phyloP scores from a whole-genome alignment of 1,284 basidiomycete species.

The Fistulinella cinereoalba region DNA sequence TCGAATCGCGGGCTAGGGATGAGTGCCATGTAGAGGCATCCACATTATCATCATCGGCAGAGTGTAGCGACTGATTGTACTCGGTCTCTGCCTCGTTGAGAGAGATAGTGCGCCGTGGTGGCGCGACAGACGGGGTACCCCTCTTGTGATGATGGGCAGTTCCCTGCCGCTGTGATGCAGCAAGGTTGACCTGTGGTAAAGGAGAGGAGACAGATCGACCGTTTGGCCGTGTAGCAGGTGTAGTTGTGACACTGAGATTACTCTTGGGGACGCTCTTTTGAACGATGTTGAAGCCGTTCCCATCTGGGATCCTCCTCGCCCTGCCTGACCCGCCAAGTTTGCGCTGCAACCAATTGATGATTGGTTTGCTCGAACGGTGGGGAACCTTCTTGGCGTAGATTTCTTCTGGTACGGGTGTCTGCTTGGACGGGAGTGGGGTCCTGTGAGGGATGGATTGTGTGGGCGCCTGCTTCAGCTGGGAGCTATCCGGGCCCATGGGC shows the following conservation, averaged over 20 bases:
- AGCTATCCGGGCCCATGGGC: conserved; percentile 3
- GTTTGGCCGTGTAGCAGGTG: conserved; percentile 28
- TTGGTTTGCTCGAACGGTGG: conserved; percentile 74
- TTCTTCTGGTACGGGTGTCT: conserved; percentile 34
- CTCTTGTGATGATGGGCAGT: conserved; percentile 23
- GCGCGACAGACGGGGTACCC: conserved; percentile 35
- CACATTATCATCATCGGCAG: conserved; percentile 43
- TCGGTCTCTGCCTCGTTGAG: conserved; percentile 50
- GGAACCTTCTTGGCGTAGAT: conserved; percentile 50
- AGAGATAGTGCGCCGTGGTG: conserved; percentile 59
- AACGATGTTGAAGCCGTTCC: conserved; percentile 11
- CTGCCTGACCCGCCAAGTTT: conserved; percentile 74
- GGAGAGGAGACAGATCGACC: conserved; percentile 34
- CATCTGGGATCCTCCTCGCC: conserved; percentile 42
- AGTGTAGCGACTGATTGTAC: conserved; percentile 31
- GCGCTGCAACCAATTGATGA: conserved; percentile 89
- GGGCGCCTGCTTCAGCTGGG: conserved; percentile 18
- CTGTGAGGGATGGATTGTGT: conserved; percentile 14
- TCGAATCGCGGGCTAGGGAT: conserved; percentile 61
- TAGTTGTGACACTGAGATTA: conserved; percentile 12
- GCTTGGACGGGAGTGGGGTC: conserved; percentile 26
- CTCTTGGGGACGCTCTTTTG: conserved; percentile 17
- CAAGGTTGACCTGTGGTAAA: conserved; percentile 18
- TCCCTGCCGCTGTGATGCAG: conserved; percentile 28
- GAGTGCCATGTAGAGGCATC: conserved; percentile 48